Evolutionary conservation across 163 green algal species (phyloP).

Genomic region (Volvox carteri): DNA sequence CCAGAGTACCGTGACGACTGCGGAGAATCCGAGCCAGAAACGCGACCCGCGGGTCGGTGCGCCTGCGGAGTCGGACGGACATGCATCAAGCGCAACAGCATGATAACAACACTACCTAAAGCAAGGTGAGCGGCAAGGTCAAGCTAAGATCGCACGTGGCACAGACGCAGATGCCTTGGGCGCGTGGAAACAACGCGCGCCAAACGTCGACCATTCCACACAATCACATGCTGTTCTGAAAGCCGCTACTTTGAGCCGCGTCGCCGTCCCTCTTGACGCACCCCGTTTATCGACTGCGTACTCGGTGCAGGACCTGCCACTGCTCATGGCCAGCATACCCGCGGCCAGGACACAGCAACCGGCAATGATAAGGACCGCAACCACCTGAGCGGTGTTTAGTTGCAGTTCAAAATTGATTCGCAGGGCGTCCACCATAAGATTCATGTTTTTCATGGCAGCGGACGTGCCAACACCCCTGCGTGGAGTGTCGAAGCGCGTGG

Average conservation of each 20-base stretch:
- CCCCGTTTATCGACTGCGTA: conserved; percentile 17
- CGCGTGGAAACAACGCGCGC: background rate
- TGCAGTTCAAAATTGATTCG: background rate
- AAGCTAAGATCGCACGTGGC: background rate
- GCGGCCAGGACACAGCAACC: conserved; percentile 24
- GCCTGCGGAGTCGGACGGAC: background rate
- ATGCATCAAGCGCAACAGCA: background rate
- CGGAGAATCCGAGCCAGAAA: conserved; percentile 20
- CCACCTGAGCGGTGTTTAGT: background rate
- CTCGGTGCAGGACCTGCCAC: conserved; percentile 43
- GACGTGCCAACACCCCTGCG: background rate
- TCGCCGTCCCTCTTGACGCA: too few species aligned
- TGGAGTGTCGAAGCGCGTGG: too few species aligned
- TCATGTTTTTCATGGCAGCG: background rate
- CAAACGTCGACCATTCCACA: background rate
- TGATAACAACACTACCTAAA: background rate
- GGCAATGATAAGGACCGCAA: background rate
- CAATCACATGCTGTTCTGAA: background rate
- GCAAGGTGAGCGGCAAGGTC: background rate
- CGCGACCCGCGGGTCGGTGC: conserved; percentile 9
- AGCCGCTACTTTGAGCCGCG: background rate
- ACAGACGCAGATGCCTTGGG: background rate
- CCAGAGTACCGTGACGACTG: conserved; percentile 19
- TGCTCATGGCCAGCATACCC: conserved; percentile 24
- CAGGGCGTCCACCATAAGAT: background rate